phyloP scores from a whole-genome alignment of 805 yeast species.

The Barnettozyma populi region DNA sequence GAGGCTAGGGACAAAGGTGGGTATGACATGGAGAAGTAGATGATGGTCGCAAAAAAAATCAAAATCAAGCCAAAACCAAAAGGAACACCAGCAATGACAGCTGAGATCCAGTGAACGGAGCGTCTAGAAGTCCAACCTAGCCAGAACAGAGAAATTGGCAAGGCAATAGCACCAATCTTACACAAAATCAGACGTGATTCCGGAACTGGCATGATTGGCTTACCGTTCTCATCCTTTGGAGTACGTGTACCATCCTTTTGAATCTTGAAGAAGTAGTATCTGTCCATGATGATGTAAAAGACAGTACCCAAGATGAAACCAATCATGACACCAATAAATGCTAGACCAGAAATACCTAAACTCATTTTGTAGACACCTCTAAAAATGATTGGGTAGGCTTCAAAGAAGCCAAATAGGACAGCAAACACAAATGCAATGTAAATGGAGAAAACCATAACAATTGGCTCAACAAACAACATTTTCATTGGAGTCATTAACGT shows the following conservation, averaged over 20 bases:
- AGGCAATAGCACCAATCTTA: constrained; percentile 59
- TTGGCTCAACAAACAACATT: constrained; percentile 71
- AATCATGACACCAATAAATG: constrained; percentile 67
- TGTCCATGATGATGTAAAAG: constrained; percentile 46
- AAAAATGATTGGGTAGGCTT: constrained; percentile 72
- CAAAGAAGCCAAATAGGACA: constrained; percentile 73
- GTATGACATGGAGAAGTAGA: constrained; percentile 64
- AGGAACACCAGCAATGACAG: constrained; percentile 71
- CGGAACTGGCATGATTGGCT: constrained; percentile 49
- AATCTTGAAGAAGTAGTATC: constrained; percentile 43
- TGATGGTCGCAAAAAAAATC: constrained; percentile 63
- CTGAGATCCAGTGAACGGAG: constrained; percentile 69
- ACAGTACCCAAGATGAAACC: constrained; percentile 56
- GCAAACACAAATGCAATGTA: constrained; percentile 75
- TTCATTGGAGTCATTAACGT: constrained; percentile 58
- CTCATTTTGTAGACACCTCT: constrained; percentile 57
- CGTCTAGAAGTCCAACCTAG: constrained; percentile 68
- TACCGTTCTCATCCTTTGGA: constrained; percentile 42
- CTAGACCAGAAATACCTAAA: constrained; percentile 58
- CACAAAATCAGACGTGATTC: constrained; percentile 56
- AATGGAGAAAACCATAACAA: constrained; percentile 61
- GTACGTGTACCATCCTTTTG: constrained; percentile 62
- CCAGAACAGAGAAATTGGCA: constrained; percentile 74
- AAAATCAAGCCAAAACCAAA: constrained; percentile 71
- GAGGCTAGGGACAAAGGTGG: constrained; percentile 78